These are phyloP conservation scores for Yamadazyma nakazawae DNA, from an alignment of 805 yeast species.

Conservation along the genomic window DNA sequence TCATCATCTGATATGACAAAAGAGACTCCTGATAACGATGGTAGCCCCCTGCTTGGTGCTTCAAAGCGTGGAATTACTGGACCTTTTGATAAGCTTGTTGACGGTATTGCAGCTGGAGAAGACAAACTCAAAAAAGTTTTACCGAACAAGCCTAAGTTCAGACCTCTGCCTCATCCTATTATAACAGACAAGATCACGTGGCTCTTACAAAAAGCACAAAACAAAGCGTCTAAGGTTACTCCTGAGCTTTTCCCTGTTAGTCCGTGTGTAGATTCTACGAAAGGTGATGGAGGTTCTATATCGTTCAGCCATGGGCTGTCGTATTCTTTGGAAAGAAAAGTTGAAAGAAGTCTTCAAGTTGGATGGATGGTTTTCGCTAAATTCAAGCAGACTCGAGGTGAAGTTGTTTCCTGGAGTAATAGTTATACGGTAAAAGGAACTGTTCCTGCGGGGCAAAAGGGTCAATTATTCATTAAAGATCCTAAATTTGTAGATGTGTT, in stretches of 20 bases:
- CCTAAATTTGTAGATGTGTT: slow-evolving; percentile 3
- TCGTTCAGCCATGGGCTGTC: slow-evolving; percentile 9
- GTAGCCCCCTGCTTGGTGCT: neutral
- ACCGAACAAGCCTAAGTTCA: neutral
- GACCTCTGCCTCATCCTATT: neutral
- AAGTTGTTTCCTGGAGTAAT: slow-evolving; percentile 3
- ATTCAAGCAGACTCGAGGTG: slow-evolving; percentile 3
- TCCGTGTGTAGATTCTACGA: slow-evolving; percentile 15
- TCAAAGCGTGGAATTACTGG: neutral
- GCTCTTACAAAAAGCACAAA: slow-evolving; percentile 10
- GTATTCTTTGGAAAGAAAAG: neutral
- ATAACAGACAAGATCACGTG: neutral
- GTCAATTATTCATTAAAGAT: slow-evolving; percentile 11
- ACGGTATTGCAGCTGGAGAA: neutral
- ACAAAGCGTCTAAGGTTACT: neutral
- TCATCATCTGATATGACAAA: neutral
- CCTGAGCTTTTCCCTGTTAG: slow-evolving; percentile 15
- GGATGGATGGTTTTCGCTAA: slow-evolving; percentile 5
- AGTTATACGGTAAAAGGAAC: slow-evolving; percentile 8
- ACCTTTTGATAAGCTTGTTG: slow-evolving; percentile 1
- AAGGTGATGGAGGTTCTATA: slow-evolving; percentile 16
- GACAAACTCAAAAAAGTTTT: slow-evolving; percentile 3
- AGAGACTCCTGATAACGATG: neutral
- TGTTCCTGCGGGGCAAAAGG: slow-evolving; percentile 10
- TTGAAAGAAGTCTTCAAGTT: slow-evolving; percentile 5